Evolutionary conservation across 2,329 filamentous ascomycete species (phyloP).

Genomic region (Rhinocladiella mackenziei): DNA sequence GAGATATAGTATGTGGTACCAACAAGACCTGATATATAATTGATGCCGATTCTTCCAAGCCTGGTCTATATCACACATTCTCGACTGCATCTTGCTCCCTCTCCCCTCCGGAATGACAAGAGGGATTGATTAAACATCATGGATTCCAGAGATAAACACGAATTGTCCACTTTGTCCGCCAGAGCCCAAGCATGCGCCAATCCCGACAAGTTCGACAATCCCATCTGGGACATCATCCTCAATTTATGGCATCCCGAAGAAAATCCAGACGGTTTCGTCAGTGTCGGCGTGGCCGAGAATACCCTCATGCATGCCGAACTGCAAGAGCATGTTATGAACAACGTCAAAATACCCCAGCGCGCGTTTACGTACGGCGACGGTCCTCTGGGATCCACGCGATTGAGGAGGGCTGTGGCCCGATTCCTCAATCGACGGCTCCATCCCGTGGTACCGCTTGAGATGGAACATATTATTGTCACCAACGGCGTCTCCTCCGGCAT

Average conservation of each 20-base stretch:
- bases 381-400: conserved; percentile 30
- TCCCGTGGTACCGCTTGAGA: conserved; percentile 30
- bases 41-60: too few species aligned
- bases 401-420: conserved; percentile 31
- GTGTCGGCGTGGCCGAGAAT: conserved; percentile 53
- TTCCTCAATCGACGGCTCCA: conserved; percentile 36
- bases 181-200: conserved; percentile 8
- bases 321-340: conserved; percentile 41
- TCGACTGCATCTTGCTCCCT: too few species aligned
- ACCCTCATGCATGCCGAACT: conserved; percentile 49
- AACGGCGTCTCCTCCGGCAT: conserved; percentile 37
- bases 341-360: conserved; percentile 32
- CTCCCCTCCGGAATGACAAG: too few species aligned
- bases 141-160: not conserved
- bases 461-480: conserved; percentile 34
- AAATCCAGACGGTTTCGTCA: conserved; percentile 46
- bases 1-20: too few species aligned
- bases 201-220: conserved; percentile 4
- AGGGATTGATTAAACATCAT: not conserved
- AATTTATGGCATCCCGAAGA: conserved; percentile 46
- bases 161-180: conserved; percentile 3
- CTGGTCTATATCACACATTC: too few species aligned
- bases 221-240: conserved; percentile 45
- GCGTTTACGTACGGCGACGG: conserved; percentile 41
- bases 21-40: too few species aligned